Evolutionary conservation across 176 grass and related monocot species (phyloP), one percentile per base, ranked within the genome.

Genomic region (Hyparrhenia diplandra): DNA sequence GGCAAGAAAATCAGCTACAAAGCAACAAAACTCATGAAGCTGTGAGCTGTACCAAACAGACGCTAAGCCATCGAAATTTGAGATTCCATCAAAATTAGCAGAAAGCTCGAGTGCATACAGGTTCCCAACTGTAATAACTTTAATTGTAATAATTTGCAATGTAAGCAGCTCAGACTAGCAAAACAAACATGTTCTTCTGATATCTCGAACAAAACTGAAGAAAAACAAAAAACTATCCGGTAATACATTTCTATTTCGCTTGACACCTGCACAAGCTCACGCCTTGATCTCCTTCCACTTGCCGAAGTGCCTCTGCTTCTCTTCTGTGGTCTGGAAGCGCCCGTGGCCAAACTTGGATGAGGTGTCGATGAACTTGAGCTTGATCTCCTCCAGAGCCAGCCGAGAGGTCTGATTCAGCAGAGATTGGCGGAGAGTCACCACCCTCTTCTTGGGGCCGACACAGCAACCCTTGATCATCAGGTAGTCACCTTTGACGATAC

Each of bases 261-360:
- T 20, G 18, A 52, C 46, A 32, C 27, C 8, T 28, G 2, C 17
- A 8, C 1, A 29, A 34, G 65, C 24, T 49, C 5, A 88, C 17
- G 86, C 83, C 86, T 94, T 94, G 71, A 89, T n/a, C n/a, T n/a
- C n/a, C n/a, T n/a, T n/a, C n/a, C n/a, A 42, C 77, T 68, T 84
- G 67, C 95, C 92, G 3, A 69, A 98, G 86, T 84, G 89, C 82
- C 73, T 95, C 86, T 95, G 88, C 78, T 98, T 98, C 88, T 98
- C 95, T 0, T 95, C 77, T 0, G 95, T 98, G 21, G 95, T 95
- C 88, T 95, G 95, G 92, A 98, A 98, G 54, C 95, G 95, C 1
- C 95, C 92, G 1, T 98, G 95, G 23, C 95, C 90, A 3, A 95
- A 98, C 86, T 95, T 98, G 82, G 95, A 98, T 10, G 95, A 98